Base-by-base conservation (phyloP, 1,284 basidiomycete species). In the Agaricales sp. region DNA sequence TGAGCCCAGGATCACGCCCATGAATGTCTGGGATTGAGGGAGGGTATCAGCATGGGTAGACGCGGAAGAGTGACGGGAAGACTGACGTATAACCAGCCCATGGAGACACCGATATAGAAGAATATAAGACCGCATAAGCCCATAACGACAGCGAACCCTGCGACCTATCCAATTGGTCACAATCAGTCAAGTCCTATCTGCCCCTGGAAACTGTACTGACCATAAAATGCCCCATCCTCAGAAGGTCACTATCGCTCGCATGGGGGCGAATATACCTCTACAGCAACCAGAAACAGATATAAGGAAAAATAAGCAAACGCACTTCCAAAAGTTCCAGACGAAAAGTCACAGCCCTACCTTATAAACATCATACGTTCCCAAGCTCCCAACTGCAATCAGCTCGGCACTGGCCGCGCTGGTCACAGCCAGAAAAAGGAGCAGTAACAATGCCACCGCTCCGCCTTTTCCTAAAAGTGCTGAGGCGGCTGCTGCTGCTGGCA, bases 401-500 rank as follows among this genome's bases (percentile, higher is more conserved):
- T 97, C 92, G 2, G 93, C 92, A 19, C 83, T 83, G 16, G 85
- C 85, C 0, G 91, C 89, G 14, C 84, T 88, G 0, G 91, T 95
- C 54, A 95, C 90, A 6, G 87, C 86, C 56, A 90, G 66, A 68
- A 90, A 87, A 18, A 91, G 73, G 0, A 90, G 69, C 3, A 90
- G 63, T 3, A 90, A 70, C 52, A 89, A 63, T 0, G 81, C 78
- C 2, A 74, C 77, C 1, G 87, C 91, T 30, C 89, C 89, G 0
- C 76, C 72, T 59, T 86, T 73, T 0, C 88, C 88, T 14, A 93
- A 69, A 21, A 95, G 71, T 0, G 87, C 87, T 1, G 82, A 76
- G 0, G 90, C 88, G 0, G 89, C 88, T 2, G 85, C 78, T 0
- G 87, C 72, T 4, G 91, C 91, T 1, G 92, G 88, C 0, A 94